Conservation (phyloP, 2,329 filamentous ascomycete species). For the Neonectria neomacrospora region DNA sequence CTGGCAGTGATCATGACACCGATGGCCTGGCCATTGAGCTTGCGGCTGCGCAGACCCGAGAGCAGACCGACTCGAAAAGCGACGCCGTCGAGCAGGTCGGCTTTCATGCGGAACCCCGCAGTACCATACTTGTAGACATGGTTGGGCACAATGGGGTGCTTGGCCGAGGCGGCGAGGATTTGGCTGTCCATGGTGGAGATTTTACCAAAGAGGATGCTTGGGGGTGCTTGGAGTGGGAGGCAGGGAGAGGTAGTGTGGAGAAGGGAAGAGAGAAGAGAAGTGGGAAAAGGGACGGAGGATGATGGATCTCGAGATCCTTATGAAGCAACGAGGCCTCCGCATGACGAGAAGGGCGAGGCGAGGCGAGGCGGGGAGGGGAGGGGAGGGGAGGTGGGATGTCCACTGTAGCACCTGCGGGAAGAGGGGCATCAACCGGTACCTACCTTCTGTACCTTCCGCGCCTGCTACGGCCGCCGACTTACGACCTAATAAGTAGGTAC, state of each 20-base stretch:
- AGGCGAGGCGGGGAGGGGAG: no score
- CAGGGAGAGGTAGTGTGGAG: slow-evolving; percentile 16
- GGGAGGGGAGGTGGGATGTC: slow-evolving; percentile 18
- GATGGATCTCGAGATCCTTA: slow-evolving; percentile 39
- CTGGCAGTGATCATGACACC: slow-evolving; percentile 97
- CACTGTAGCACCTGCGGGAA: neutral
- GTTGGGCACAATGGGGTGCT: slow-evolving; percentile 68
- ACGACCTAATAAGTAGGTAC: neutral
- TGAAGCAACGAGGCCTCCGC: slow-evolving; percentile 39
- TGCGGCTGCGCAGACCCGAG: slow-evolving; percentile 87
- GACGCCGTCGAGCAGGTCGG: slow-evolving; percentile 88
- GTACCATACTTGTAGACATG: slow-evolving; percentile 73
- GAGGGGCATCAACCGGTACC: slow-evolving; percentile 14
- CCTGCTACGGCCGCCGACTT: neutral
- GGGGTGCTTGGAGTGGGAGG: slow-evolving; percentile 7
- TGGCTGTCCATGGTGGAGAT: slow-evolving; percentile 61
- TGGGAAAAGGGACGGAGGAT: slow-evolving; percentile 22
- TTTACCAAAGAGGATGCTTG: slow-evolving; percentile 6
- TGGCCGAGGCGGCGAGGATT: slow-evolving; percentile 70
- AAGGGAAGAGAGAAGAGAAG: slow-evolving; percentile 5
- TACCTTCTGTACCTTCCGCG: neutral
- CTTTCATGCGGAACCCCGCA: slow-evolving; percentile 75
- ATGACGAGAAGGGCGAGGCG: slow-evolving; percentile 26
- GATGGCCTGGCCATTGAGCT: slow-evolving; percentile 89
- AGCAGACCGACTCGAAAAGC: slow-evolving; percentile 93